Base-by-base conservation (phyloP, 202 grass and related monocot species). In the Setaria italica region DNA sequence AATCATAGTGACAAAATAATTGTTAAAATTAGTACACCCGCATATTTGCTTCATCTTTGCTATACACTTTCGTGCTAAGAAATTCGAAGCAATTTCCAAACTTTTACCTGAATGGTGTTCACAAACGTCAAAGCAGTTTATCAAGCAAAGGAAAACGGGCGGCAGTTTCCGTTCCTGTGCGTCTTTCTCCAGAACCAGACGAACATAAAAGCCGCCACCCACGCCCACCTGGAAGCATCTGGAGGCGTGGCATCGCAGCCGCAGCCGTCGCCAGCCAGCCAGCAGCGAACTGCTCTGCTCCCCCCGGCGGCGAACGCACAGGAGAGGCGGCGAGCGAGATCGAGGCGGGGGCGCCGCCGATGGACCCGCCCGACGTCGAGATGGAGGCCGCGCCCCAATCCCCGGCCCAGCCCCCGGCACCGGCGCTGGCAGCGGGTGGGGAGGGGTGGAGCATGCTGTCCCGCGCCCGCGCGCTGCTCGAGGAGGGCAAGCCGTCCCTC, bases 401-500 rank as follows among this genome's bases (percentile, higher is more conserved):
- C 56, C 58, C 19, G 34, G 67, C 85, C 3, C 63, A 67, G 19
- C 53, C 6, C 29, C 19, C 15, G 45, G 65, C 70, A 9, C 45
- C 69, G 53, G 34, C 60, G 45, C 43, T 19, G 16, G 76, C 47
- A 2, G 66, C 58, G 37, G 79, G 2, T 3, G 72, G 76, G 13
- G 87, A 85, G 3, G 88, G 74, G 62, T 94, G 94, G 94, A 73
- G 72, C 84, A 85, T 97, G 63, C 88, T 97, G 83, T 67, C 85
- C 62, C 87, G 83, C 83, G 94, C 92, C 76, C 92, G 94, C 12
- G 80, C 50, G 51, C 90, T 97, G 41, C 85, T 94, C 70, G 45
- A 84, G 67, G 89, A 94, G 84, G 94, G 94, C 79, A 92, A 89
- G 66, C 94, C 94, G 69, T 92, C 94, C 42, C 88, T 84, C 21